Evolutionary conservation across 2,329 filamentous ascomycete genomes (phyloP), one percentile per base, ranked within the genome.

Genomic region (Ophiostoma perfectum): DNA sequence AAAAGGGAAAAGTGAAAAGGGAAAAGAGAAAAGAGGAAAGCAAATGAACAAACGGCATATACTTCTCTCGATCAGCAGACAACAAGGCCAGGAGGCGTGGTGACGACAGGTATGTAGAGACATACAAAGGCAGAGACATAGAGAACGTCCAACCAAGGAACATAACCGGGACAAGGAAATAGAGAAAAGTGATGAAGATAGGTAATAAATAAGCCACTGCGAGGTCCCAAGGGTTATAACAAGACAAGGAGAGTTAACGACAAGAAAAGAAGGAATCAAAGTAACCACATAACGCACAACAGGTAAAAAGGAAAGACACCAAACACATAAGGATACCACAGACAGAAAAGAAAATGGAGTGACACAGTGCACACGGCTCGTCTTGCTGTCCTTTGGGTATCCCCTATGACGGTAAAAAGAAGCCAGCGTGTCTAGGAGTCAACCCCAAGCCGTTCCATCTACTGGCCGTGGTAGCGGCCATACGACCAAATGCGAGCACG

Each of bases 401-500:
- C 27, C 27, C 27, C 27, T 27, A 27, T 27, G 27, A 27, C 27
- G 27, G 27, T 27, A 27, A 1, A 27, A 27, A 27, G 27, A 27
- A 27, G 27, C 27, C 27, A 27, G 27, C 27, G 2, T 27, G 27
- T 27, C 27, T 27, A 27, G 27, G 1, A 55, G n/a, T 27, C 11
- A 11, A n/a, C 49, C 5, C 2, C 49, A 27, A 62, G 8, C n/a
- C 38, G 49, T n/a, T 36, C 45, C 36, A 71, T 70, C 64, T 68
- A 68, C 58, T 65, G 58, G 8, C 70, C 68, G 45, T 73, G 72
- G 66, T 72, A 73, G 4, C 82, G 79, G 68, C 86, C 83, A 76
- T 91, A 97, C 74, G 90, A 93, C 95, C 95, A 99, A 80, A 99
- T 98, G 75, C 95, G 89, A 67, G 95, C 95, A 77, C 94, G 90